Evolutionary conservation across 805 yeast species (phyloP).

Genomic region (Schizosaccharomyces cryophilus): DNA sequence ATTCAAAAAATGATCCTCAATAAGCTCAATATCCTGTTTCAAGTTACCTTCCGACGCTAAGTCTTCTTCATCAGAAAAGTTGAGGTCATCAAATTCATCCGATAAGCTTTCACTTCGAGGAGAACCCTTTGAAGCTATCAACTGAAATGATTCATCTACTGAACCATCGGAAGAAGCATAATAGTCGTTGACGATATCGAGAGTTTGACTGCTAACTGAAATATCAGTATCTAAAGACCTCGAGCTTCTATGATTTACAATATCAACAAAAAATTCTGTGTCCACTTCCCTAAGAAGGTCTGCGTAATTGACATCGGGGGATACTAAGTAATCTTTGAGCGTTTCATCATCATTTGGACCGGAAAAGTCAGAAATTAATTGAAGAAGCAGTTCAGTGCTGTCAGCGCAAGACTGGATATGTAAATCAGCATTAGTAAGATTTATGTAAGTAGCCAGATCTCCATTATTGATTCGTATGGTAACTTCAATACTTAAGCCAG

Average conservation of each 20-base stretch:
- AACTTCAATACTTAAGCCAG: neutral
- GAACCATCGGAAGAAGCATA: neutral
- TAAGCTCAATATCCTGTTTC: neutral
- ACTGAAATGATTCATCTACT: too few relatives aligned
- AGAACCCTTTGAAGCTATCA: too few relatives aligned
- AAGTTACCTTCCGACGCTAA: neutral
- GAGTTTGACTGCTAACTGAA: neutral
- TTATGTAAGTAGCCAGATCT: neutral
- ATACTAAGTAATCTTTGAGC: neutral
- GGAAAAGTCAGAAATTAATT: neutral
- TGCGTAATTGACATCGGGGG: neutral
- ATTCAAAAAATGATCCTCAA: neutral
- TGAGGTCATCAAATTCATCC: neutral
- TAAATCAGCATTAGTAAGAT: neutral
- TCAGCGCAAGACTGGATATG: neutral
- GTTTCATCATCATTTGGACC: neutral
- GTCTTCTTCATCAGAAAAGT: neutral
- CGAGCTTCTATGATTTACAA: too few relatives aligned
- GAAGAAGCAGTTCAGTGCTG: neutral
- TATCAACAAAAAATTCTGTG: neutral
- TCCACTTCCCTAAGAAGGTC: neutral
- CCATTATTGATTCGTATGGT: neutral
- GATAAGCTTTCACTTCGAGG: too few relatives aligned
- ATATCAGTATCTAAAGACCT: neutral
- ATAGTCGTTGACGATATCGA: neutral